Conservation (phyloP, 371 early-diverging fungal genomes). For the Apophysomyces elegans region DNA sequence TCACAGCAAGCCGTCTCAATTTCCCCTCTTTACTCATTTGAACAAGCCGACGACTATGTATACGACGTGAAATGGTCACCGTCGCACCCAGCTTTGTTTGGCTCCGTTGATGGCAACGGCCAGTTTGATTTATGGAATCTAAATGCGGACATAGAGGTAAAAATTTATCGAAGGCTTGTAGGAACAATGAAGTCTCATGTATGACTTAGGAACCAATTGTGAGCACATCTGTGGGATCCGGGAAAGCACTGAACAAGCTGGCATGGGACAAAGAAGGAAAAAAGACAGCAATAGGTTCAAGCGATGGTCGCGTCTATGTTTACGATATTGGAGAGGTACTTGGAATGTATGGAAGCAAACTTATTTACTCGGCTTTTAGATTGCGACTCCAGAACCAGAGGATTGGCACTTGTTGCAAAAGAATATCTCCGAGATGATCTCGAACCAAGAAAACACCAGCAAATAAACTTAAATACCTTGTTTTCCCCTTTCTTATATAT, state of each 20-base stretch:
- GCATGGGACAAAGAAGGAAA: constrained; percentile 91
- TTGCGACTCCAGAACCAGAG: constrained; percentile 64
- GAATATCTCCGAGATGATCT: constrained; percentile 68
- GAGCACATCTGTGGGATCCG: constrained; percentile 67
- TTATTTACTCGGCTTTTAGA: constrained; percentile 31
- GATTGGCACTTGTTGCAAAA: constrained; percentile 74
- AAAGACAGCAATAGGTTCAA: constrained; percentile 82
- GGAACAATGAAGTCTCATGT: neutral
- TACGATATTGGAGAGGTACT: constrained; percentile 91
- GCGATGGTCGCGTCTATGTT: constrained; percentile 86
- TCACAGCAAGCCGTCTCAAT: constrained; percentile 62
- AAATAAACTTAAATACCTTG: constrained; percentile 12
- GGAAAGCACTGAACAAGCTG: constrained; percentile 89
- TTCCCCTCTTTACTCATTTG: constrained; percentile 86
- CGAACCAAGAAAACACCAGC: constrained; percentile 53
- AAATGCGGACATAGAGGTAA: constrained; percentile 84
- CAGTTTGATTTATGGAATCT: constrained; percentile 91
- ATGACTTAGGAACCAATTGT: constrained; percentile 63
- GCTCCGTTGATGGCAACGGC: constrained; percentile 89
- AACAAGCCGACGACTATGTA: constrained; percentile 93
- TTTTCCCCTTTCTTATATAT: neutral
- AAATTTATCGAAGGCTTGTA: neutral
- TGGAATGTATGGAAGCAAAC: neutral
- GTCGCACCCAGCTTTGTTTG: constrained; percentile 92
- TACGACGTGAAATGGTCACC: constrained; percentile 98